Evolutionary conservation across 176 grass and related monocot genomes (phyloP), one percentile per base, ranked within the genome.

Genomic region (Hsuehochloa calcarea): DNA sequence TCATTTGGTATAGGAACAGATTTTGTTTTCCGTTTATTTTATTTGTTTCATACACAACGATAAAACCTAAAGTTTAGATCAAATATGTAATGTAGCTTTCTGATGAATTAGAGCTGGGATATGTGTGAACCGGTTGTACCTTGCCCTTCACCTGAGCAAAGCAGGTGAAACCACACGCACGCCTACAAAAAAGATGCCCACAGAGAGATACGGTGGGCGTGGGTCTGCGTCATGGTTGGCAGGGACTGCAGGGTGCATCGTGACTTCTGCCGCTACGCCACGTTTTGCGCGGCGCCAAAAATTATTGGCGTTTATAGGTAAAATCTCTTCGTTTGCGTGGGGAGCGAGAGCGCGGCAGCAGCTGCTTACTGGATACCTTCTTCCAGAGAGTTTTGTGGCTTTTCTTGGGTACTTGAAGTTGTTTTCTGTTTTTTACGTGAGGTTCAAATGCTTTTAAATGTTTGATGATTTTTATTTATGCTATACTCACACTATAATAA

Each of bases 201-300:
- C 4, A 22, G 16, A 76, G 34, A 37, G 11, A 61, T 61, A 65
- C 73, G 65, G 73, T 88, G 64, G 86, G 72, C 72, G 65, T 63
- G 80, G 80, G 72, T 56, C 43, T 64, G 80, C 80, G 86, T 78
- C 72, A 75, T 70, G 62, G 79, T 10, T 51, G 17, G 72, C 77
- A 63, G 63, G 86, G 64, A 58, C 60, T 19, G 12, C 51, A 1
- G 5, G 35, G 41, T 14, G 52, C 5, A 60, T 56, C 17, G 31
- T 50, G 13, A 75, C 79, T 82, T 38, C 49, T 69, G 50, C 79
- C 79, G 85, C 85, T 50, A 87, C 62, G 71, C 50, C 79, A 69
- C 62, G 86, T 77, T 76, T 77, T 71, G 71, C 71, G 71, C 68
- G 70, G 59, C 70, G 61, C 79, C 71, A 61, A 70, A 82, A 74